Percentiles rank a stretch among this genome's conserved stretches.
These are phyloP conservation scores for Diversispora epigaea DNA, from an alignment of 192 early-diverging fungal genomes.

Conservation along the genomic window DNA sequence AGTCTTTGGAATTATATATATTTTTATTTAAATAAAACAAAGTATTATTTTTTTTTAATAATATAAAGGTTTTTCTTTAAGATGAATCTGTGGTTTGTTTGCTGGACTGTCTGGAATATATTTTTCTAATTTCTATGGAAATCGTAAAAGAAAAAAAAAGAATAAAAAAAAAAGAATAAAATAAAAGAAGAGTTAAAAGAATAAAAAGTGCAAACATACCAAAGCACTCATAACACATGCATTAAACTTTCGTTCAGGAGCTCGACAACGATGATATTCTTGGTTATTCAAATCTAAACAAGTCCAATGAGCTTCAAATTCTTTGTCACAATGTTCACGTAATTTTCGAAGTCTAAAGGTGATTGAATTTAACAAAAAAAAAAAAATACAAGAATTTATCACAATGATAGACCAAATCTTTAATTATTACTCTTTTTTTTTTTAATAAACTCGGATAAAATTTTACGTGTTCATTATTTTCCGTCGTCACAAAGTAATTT, in stretches of 20 bases:
- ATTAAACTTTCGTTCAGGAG: constrained; percentile 78
- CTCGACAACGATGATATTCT: constrained; percentile 75
- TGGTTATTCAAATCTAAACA: constrained; percentile 94
- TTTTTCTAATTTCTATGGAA: constrained; percentile 63
- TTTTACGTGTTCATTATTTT: no score
- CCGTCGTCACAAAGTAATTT: background rate
- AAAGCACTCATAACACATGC: constrained; percentile 86
- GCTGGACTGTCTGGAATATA: constrained; percentile 56
- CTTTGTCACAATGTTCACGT: constrained; percentile 81
- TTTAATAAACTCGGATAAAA: no score
- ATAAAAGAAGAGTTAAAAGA: background rate
- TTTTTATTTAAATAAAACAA: no score
- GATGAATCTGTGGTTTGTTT: constrained; percentile 21
- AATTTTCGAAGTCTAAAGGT: constrained; percentile 74
- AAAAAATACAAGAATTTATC: no score
- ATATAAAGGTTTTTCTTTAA: constrained; percentile 21
- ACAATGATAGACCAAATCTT: no score
- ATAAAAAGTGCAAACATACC: constrained; percentile 47
- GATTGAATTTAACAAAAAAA: no score
- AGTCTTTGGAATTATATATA: no score
- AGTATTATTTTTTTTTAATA: no score
- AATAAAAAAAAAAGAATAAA: background rate
- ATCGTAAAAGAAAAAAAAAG: no score
- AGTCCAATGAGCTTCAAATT: constrained; percentile 88
- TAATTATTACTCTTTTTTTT: no score